Percentiles rank a stretch among this genome's conserved stretches.
Evolutionary conservation across 352 stramenopile species (phyloP).

Genomic region (Globisporangium perplexum): DNA sequence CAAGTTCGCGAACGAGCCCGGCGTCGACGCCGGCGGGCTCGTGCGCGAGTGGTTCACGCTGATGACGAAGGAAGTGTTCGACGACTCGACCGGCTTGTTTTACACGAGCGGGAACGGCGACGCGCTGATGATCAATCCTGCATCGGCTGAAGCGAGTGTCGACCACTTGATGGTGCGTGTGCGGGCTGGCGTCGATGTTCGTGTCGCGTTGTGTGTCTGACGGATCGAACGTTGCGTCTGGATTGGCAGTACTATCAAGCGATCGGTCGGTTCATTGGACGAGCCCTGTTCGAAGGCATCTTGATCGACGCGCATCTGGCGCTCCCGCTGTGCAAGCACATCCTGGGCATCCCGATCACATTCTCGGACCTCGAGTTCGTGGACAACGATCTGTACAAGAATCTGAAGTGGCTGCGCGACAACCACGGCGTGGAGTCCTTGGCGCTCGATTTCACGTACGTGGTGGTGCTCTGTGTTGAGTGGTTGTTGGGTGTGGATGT

Average conservation of each 20-base stretch:
- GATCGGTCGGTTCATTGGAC: conserved; percentile 84
- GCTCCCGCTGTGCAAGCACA: conserved; percentile 86
- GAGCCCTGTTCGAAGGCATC: conserved; percentile 86
- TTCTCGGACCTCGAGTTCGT: conserved; percentile 90
- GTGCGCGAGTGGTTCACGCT: conserved; percentile 91
- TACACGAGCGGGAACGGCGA: conserved; percentile 67
- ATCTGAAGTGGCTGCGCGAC: conserved; percentile 79
- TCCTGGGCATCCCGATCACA: conserved; percentile 86
- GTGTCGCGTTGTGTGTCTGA: too few species aligned
- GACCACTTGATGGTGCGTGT: conserved; percentile 72
- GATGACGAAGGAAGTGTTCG: conserved; percentile 88
- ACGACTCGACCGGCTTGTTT: conserved; percentile 80
- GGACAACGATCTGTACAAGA: conserved; percentile 84
- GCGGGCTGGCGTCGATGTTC: conserved; percentile 6
- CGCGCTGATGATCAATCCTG: conserved; percentile 81
- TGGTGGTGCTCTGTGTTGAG: neutral
- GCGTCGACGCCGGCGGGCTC: conserved; percentile 88
- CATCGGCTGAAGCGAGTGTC: conserved; percentile 74
- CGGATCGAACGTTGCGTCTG: too few species aligned
- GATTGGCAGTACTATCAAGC: conserved; percentile 74
- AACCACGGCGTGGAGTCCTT: conserved; percentile 77
- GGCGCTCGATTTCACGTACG: conserved; percentile 78
- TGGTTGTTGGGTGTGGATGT: neutral
- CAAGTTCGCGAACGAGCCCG: conserved; percentile 88
- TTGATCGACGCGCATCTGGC: conserved; percentile 80